These are phyloP conservation scores for Tricholoma matsutake DNA, from an alignment of 768 basidiomycete species.

Conservation along the genomic window DNA sequence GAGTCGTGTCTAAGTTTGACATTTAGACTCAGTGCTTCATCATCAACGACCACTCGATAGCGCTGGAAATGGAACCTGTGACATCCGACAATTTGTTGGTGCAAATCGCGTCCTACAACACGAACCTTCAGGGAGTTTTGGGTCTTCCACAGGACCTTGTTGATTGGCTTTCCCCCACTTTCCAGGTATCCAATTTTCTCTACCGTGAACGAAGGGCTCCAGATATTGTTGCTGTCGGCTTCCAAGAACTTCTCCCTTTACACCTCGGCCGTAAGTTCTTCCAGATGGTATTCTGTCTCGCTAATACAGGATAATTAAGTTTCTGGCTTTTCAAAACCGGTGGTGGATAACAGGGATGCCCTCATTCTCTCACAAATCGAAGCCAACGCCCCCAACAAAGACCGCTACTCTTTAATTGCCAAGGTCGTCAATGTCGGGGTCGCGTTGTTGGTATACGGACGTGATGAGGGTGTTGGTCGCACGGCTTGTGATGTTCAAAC, in stretches of 20 bases:
- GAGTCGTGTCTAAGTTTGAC: not conserved
- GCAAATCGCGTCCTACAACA: conserved; percentile 89
- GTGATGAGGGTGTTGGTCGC: conserved; percentile 62
- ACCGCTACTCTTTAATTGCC: conserved; percentile 74
- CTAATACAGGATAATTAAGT: conserved; percentile 41
- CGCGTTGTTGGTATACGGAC: conserved; percentile 83
- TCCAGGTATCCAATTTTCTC: conserved; percentile 73
- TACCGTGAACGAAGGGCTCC: conserved; percentile 63
- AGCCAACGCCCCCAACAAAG: conserved; percentile 64
- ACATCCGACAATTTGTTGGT: conserved; percentile 48
- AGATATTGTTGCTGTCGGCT: conserved; percentile 87
- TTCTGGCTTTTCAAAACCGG: conserved; percentile 67
- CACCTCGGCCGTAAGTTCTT: conserved; percentile 76
- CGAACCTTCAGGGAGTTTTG: conserved; percentile 75
- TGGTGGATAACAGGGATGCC: conserved; percentile 64
- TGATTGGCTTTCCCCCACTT: conserved; percentile 85
- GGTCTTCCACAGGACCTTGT: conserved; percentile 84
- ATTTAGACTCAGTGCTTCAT: not conserved
- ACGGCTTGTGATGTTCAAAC: conserved; percentile 65
- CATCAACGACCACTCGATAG: not conserved
- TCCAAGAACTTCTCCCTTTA: conserved; percentile 90
- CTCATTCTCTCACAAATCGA: conserved; percentile 78
- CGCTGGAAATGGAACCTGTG: not conserved
- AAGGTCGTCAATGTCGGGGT: conserved; percentile 84
- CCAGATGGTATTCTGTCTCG: not conserved